Conservation (phyloP, 768 basidiomycete genomes). For the Tulasnella sp. region DNA sequence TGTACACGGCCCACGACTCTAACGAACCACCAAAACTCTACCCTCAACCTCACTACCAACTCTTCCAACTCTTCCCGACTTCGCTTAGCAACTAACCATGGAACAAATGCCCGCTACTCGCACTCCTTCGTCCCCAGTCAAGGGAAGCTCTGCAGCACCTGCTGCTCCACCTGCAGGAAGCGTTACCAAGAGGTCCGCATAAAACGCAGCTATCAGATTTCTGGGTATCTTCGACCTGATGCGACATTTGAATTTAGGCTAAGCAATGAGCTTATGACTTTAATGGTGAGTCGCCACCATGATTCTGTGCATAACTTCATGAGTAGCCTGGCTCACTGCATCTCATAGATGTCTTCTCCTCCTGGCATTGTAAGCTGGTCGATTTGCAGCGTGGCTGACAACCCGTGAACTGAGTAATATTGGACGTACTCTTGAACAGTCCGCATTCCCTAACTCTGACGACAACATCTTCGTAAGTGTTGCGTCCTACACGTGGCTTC, state of each 20-base stretch:
- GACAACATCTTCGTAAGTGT: conserved; percentile 54
- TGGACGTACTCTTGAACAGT: conserved; percentile 38
- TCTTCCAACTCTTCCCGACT: neutral
- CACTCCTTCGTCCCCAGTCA: conserved; percentile 28
- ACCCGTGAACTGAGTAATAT: neutral
- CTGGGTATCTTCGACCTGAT: neutral
- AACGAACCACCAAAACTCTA: neutral
- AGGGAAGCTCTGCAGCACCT: conserved; percentile 47
- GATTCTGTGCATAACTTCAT: neutral
- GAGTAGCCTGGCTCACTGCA: neutral
- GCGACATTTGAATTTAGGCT: conserved; percentile 41
- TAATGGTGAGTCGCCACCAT: conserved; percentile 54
- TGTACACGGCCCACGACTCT: neutral
- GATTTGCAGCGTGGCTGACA: neutral
- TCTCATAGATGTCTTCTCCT: conserved; percentile 70
- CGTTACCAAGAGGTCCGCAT: conserved; percentile 68
- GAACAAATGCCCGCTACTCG: neutral
- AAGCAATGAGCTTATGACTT: conserved; percentile 76
- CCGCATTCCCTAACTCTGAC: conserved; percentile 83
- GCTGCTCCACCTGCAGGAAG: conserved; percentile 58
- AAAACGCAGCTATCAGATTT: neutral
- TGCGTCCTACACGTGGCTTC: neutral
- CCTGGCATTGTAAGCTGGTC: conserved; percentile 63
- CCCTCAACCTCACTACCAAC: neutral
- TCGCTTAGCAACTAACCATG: neutral